phyloP scores from a whole-genome alignment of 1,139 yeast species.

The Geotrichum aggregatum region DNA sequence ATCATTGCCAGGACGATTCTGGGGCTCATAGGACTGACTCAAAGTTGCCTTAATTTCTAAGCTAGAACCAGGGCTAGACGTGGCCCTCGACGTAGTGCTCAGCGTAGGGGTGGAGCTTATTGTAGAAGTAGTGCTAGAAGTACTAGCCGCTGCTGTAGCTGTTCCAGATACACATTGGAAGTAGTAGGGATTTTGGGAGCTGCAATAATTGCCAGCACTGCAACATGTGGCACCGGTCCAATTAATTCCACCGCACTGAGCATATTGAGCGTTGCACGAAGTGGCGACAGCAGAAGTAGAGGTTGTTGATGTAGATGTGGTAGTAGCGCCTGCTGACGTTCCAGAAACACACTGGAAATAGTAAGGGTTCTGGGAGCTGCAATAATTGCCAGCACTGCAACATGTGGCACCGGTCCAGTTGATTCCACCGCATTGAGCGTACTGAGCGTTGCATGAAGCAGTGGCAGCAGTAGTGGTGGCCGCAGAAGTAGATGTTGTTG shows the following conservation, averaged over 20 bases:
- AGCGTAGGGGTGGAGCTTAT: conserved; percentile 4
- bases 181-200: conserved; percentile 12
- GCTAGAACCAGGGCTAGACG: conserved; percentile 1
- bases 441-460: background rate
- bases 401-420: conserved; percentile 13
- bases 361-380: conserved; percentile 11
- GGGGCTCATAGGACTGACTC: background rate
- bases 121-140: conserved; percentile 14
- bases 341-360: conserved; percentile 18
- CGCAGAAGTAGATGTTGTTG: conserved; percentile 7
- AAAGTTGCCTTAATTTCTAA: conserved; percentile 6
- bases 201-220: conserved; percentile 16
- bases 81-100: conserved; percentile 13
- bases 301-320: conserved; percentile 14
- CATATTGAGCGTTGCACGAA: background rate
- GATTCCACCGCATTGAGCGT: conserved; percentile 11
- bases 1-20: background rate
- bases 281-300: conserved; percentile 9
- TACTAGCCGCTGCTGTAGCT: conserved; percentile 10
- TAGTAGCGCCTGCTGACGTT: conserved; percentile 9
- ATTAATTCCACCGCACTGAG: conserved; percentile 11
- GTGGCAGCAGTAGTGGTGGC: conserved; percentile 7
- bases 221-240: conserved; percentile 15
- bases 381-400: conserved; percentile 16
- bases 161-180: conserved; percentile 18